phyloP scores from a whole-genome alignment of 805 yeast genomes.

The Diddensiella santjacobensis region DNA sequence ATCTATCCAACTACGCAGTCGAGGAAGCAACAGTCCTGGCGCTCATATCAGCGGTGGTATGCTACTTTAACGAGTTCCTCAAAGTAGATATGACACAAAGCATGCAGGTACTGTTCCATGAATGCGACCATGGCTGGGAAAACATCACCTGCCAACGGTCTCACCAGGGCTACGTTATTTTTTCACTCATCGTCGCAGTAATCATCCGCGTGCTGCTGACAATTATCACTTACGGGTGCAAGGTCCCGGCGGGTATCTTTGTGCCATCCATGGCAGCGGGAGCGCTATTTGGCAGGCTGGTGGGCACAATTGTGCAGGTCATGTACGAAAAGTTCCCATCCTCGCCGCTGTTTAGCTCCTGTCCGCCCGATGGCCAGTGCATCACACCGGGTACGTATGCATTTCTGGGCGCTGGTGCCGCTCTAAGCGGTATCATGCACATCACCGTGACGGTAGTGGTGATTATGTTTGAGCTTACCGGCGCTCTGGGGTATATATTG shows the following conservation, averaged over 20 bases:
- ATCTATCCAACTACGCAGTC: constrained; percentile 53
- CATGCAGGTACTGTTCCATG: constrained; percentile 85
- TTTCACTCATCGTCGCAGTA: constrained; percentile 67
- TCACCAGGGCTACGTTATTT: constrained; percentile 34
- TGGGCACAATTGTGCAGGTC: constrained; percentile 44
- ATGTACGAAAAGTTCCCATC: constrained; percentile 41
- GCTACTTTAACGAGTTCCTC: constrained; percentile 80
- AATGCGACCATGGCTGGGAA: constrained; percentile 56
- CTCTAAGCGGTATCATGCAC: constrained; percentile 90
- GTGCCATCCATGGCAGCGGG: constrained; percentile 65
- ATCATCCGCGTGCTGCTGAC: constrained; percentile 65
- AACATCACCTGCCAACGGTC: constrained; percentile 30
- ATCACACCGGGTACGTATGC: constrained; percentile 95
- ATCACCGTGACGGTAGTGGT: constrained; percentile 89
- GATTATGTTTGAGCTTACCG: constrained; percentile 91
- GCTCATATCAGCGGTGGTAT: constrained; percentile 63
- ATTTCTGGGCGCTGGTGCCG: constrained; percentile 92
- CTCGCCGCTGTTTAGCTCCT: constrained; percentile 36
- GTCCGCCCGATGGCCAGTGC: constrained; percentile 47
- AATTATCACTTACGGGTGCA: constrained; percentile 71
- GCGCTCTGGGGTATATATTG: constrained; percentile 84
- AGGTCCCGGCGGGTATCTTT: constrained; percentile 58
- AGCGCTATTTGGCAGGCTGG: constrained; percentile 52
- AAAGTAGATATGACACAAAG: constrained; percentile 91
- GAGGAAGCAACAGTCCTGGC: constrained; percentile 71